Evolutionary conservation across 148 eudicot species (phyloP).

Genomic region (Arctostaphylos glauca): DNA sequence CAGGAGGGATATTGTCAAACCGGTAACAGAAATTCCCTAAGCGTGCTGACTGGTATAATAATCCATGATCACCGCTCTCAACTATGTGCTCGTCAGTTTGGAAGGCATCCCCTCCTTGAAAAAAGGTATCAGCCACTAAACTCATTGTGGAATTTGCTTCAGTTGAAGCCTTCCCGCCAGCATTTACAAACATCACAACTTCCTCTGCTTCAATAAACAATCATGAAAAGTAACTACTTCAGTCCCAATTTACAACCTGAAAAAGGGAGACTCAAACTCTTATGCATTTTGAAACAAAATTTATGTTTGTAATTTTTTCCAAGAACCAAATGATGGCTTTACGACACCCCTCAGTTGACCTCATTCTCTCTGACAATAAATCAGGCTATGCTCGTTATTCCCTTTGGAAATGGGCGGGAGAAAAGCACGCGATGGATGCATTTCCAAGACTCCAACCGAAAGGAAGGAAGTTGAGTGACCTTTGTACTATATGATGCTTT

Average conservation of each 20-base stretch:
- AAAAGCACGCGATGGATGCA: neutral
- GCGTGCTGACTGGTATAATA: conserved; percentile 73
- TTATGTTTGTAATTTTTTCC: neutral
- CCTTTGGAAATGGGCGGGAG: neutral
- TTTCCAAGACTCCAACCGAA: neutral
- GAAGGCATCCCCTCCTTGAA: conserved; percentile 67
- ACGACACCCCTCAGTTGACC: neutral
- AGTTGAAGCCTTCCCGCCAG: conserved; percentile 50
- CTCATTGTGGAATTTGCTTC: conserved; percentile 41
- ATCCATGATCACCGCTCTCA: conserved; percentile 68
- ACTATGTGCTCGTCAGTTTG: conserved; percentile 60
- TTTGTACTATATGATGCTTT: neutral
- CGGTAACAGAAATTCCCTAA: conserved; percentile 68
- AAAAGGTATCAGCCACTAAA: conserved; percentile 59
- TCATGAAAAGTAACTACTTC: conserved; percentile 1
- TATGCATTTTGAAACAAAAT: neutral
- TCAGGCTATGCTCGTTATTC: neutral
- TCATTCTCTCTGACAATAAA: neutral
- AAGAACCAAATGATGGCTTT: neutral
- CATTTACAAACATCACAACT: conserved; percentile 70
- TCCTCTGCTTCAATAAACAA: conserved; percentile 47
- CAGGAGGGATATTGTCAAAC: conserved; percentile 54
- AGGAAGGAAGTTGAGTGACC: neutral
- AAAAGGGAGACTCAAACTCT: neutral
- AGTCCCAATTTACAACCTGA: conserved; percentile 1